Evolutionary conservation across 148 eudicot genomes (phyloP).

Genomic region (Rhododendron molle): DNA sequence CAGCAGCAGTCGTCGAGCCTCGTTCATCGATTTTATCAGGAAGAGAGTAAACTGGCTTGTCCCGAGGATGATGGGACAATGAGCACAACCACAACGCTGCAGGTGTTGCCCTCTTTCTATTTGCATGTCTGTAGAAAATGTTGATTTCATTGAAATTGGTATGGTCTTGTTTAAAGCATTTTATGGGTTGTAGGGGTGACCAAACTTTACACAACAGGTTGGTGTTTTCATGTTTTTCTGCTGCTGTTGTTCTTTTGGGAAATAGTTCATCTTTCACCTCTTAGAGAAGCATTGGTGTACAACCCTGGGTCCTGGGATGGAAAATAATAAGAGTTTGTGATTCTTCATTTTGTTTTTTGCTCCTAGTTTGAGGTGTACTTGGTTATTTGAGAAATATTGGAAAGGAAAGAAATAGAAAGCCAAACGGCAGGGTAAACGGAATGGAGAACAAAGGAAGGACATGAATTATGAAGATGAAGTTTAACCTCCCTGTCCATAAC

Average conservation of each 20-base stretch:
- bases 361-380: not conserved
- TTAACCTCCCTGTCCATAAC: not conserved
- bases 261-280: not conserved
- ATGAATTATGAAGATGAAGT: not conserved
- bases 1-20: constrained; percentile 61
- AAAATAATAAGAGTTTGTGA: not conserved
- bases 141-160: not conserved
- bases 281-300: not conserved
- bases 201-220: not conserved
- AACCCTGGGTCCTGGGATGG: not conserved
- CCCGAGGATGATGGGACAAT: constrained; percentile 44
- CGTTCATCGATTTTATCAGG: constrained; percentile 70
- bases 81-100: constrained; percentile 63
- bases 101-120: constrained; percentile 28
- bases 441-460: not conserved
- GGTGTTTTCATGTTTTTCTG: not conserved
- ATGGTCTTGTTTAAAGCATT: not conserved
- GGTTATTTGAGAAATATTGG: not conserved
- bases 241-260: not conserved
- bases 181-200: constrained; percentile 3
- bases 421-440: not conserved
- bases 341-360: not conserved
- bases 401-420: not conserved
- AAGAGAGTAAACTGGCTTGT: constrained; percentile 65
- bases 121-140: not conserved